phyloP scores from a whole-genome alignment of 1,284 basidiomycete genomes.

The Ceratobasidium sp. region DNA sequence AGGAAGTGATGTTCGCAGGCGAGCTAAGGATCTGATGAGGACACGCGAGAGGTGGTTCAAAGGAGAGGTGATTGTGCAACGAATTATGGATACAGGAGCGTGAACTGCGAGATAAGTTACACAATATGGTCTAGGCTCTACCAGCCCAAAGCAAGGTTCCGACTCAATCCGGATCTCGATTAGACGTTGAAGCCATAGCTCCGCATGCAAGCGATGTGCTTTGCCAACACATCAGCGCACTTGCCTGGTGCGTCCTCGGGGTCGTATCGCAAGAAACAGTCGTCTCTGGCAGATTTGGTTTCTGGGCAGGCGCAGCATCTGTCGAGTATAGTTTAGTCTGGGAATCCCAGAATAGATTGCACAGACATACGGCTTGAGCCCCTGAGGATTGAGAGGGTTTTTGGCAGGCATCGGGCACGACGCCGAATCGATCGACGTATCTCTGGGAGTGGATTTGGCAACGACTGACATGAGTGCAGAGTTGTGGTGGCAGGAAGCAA shows the following conservation, averaged over 20 bases:
- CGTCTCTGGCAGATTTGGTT: conserved; percentile 89
- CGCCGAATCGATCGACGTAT: conserved; percentile 48
- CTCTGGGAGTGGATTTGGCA: conserved; percentile 47
- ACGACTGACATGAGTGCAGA: conserved; percentile 1
- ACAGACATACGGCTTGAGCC: conserved; percentile 83
- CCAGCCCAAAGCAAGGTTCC: too few relatives aligned
- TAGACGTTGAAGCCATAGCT: conserved; percentile 84
- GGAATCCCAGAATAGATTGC: too few relatives aligned
- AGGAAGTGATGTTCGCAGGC: background rate
- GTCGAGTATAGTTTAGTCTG: too few relatives aligned
- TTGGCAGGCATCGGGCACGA: conserved; percentile 23
- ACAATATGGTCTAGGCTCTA: background rate
- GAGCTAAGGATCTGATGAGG: too few relatives aligned
- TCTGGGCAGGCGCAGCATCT: conserved; percentile 92
- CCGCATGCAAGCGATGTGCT: conserved; percentile 91
- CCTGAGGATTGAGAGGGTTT: conserved; percentile 84
- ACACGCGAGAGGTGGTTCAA: too few relatives aligned
- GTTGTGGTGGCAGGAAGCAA: conserved; percentile 18
- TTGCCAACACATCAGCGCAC: conserved; percentile 80
- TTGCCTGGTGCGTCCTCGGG: conserved; percentile 74
- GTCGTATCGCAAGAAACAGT: conserved; percentile 87
- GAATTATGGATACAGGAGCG: conserved; percentile 22
- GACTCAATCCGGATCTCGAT: background rate
- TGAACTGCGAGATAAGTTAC: background rate
- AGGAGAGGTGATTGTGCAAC: background rate